Conservation (phyloP, 176 grass and related monocot species). For the Bothriochloa decipiens region DNA sequence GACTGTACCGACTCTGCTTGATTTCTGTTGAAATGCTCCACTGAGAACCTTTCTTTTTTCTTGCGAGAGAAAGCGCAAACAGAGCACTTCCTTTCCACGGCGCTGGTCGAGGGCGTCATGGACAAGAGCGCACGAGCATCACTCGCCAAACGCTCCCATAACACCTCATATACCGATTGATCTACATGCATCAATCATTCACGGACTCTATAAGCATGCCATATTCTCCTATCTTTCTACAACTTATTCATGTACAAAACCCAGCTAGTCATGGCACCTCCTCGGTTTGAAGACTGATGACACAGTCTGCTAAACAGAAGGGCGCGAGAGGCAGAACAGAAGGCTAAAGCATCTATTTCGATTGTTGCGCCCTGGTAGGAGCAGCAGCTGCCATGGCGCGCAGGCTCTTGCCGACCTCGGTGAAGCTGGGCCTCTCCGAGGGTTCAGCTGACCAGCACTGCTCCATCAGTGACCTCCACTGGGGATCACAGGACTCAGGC, state of each 20-base stretch:
- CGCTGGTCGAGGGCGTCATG: background rate
- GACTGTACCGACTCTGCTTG: background rate
- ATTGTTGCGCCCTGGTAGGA: conserved; percentile 43
- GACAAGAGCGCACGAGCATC: background rate
- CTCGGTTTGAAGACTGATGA: background rate
- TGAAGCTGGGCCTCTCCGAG: conserved; percentile 72
- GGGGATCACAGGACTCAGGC: conserved; percentile 67
- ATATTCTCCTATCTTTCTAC: background rate
- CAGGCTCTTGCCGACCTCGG: conserved; percentile 65
- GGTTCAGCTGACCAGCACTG: conserved; percentile 89
- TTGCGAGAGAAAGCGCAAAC: background rate
- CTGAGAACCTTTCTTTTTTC: too few relatives aligned
- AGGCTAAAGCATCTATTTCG: conserved; percentile 47
- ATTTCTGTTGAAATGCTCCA: background rate
- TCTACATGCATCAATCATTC: conserved; percentile 27
- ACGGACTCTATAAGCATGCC: conserved; percentile 5
- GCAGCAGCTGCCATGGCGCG: conserved; percentile 75
- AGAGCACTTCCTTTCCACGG: background rate
- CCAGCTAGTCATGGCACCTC: conserved; percentile 12
- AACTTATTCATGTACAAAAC: conserved; percentile 36
- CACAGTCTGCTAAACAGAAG: background rate
- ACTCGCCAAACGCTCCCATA: background rate
- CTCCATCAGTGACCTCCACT: conserved; percentile 91
- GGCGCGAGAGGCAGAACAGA: background rate
- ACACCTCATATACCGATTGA: conserved; percentile 6